A percentile compares a stretch with the other conserved stretches of the same genome.
Conservation (phyloP, 805 yeast species). For the Candida argentea region DNA sequence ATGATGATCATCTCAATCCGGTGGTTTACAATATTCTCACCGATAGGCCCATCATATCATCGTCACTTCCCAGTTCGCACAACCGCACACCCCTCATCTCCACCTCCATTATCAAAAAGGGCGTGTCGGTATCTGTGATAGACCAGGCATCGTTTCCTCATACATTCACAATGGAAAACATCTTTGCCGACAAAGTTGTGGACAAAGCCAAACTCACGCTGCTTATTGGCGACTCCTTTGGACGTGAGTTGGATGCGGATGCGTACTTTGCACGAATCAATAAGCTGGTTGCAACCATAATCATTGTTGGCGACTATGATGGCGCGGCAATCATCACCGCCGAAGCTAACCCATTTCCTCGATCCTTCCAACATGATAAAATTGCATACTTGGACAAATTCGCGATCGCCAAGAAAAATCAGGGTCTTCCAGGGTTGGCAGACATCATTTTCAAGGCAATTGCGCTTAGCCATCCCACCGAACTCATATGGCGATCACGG, state of each 20-base stretch:
- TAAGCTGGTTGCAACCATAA: constrained; percentile 58
- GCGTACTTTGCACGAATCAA: constrained; percentile 62
- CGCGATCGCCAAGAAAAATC: constrained; percentile 75
- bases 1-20: constrained; percentile 58
- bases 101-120: constrained; percentile 74
- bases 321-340: constrained; percentile 91
- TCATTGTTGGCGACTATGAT: constrained; percentile 89
- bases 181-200: constrained; percentile 29
- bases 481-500: constrained; percentile 85
- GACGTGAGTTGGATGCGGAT: constrained; percentile 50
- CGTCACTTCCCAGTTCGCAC: constrained; percentile 66
- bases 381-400: constrained; percentile 88
- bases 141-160: constrained; percentile 16
- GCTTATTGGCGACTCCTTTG: constrained; percentile 74
- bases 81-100: constrained; percentile 50
- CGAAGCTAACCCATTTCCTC: constrained; percentile 35
- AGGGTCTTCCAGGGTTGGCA: constrained; percentile 90
- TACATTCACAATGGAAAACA: constrained; percentile 30
- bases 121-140: constrained; percentile 46
- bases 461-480: constrained; percentile 55
- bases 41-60: constrained; percentile 82
- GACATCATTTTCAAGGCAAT: constrained; percentile 84
- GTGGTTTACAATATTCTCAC: constrained; percentile 83
- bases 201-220: constrained; percentile 47
- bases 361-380: constrained; percentile 10